Base-by-base conservation (phyloP, 2,329 filamentous ascomycete genomes). In the Fusarium longipes region DNA sequence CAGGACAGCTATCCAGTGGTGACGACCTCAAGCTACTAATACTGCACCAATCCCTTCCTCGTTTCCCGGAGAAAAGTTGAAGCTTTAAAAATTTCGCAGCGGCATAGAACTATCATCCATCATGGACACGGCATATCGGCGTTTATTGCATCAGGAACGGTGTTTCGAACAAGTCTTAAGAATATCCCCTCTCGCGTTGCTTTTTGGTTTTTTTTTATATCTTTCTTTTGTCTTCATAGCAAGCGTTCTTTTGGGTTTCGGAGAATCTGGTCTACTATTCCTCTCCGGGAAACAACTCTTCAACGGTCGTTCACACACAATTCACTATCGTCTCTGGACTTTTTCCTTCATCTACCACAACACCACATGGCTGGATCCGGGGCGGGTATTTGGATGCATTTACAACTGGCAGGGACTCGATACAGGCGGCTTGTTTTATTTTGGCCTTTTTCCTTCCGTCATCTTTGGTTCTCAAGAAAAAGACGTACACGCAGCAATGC, bases 401-500 rank as follows among this genome's bases (percentile, higher is more conserved):
- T 83, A 80, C 80, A 81, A 78, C 76, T 77, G 78, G 81, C 81
- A 82, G 81, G 79, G 74, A 74, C 77, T 78, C 77, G 74, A 82
- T 80, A 82, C 78, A 79, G 78, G 80, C 79, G 80, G 81, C 78
- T 79, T 80, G 79, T 79, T 73, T 77, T 72, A 71, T 70, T 73
- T 65, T 65, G 69, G 68, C 49, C 56, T 73, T 75, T 74, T 77
- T 69, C 57, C 70, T 73, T 70, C 70, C 70, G 56, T 67, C 56
- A 67, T 58, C 68, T 74, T 70, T 70, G 72, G 74, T 70, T 66
- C 69, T 76, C 76, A 79, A 83, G 81, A 82, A 78, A 68, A 86
- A 86, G 84, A 87, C 81, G 81, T 85, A 84, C 75, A 84, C 82
- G 86, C 86, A 88, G 86, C 86, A 86, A 88, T 88, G 86, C 86